phyloP scores from a whole-genome alignment of 148 eudicot species.

The Diospyros lotus region DNA sequence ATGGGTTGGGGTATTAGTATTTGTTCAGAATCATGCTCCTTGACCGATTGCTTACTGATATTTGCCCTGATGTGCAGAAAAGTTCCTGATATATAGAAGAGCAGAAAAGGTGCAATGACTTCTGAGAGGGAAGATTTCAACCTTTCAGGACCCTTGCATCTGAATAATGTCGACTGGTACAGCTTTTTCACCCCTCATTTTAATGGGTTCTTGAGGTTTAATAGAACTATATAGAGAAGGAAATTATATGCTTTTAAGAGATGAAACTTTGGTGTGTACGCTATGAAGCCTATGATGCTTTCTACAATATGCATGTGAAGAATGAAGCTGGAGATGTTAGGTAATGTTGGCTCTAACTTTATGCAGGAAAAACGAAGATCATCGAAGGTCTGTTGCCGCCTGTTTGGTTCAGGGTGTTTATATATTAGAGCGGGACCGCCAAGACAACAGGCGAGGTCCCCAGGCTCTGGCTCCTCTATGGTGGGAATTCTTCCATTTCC shows the following conservation, averaged over 20 bases:
- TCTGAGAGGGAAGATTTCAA: slow-evolving; percentile 62
- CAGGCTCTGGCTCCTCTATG: slow-evolving; percentile 75
- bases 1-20: neutral
- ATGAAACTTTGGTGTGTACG: no score
- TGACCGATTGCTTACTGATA: neutral
- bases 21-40: neutral
- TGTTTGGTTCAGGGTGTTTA: slow-evolving; percentile 84
- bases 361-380: slow-evolving; percentile 70
- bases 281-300: no score
- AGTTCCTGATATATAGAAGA: neutral
- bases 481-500: slow-evolving; percentile 82
- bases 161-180: slow-evolving; percentile 76
- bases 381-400: slow-evolving; percentile 73
- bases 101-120: slow-evolving; percentile 11
- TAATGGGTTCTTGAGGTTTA: neutral
- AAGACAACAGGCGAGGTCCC: slow-evolving; percentile 48
- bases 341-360: neutral
- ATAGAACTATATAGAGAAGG: neutral
- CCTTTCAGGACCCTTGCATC: slow-evolving; percentile 61
- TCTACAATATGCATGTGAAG: neutral
- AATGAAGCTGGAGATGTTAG: neutral
- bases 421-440: slow-evolving; percentile 77
- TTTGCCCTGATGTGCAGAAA: slow-evolving; percentile 1
- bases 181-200: slow-evolving; percentile 13
- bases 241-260: no score